Conservation (phyloP, 257 asterid species). For the Penstemon newberryi region DNA sequence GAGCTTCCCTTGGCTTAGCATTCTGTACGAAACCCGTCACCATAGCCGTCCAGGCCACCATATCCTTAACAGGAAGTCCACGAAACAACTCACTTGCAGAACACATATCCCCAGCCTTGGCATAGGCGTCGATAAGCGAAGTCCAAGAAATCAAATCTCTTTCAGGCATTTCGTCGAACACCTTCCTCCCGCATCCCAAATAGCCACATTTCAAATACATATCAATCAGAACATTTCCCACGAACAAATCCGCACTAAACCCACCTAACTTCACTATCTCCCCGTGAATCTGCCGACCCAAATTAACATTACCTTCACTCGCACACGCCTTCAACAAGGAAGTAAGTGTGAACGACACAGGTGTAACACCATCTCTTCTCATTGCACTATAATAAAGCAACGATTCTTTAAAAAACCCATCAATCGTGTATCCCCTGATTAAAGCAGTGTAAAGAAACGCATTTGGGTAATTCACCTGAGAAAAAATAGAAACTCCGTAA, state of each 20-base stretch:
- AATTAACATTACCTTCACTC: conserved; percentile 32
- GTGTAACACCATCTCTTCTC: conserved; percentile 49
- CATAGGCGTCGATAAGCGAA: conserved; percentile 57
- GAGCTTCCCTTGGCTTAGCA: conserved; percentile 64
- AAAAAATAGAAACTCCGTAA: conserved; percentile 52
- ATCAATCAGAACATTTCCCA: conserved; percentile 57
- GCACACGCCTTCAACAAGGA: conserved; percentile 62
- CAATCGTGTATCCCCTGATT: conserved; percentile 58
- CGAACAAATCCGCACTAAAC: conserved; percentile 50
- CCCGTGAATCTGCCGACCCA: conserved; percentile 71
- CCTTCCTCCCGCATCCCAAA: conserved; percentile 52
- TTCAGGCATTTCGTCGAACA: conserved; percentile 82
- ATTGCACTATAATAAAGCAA: conserved; percentile 52
- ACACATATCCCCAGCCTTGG: conserved; percentile 60
- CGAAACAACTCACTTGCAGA: conserved; percentile 57
- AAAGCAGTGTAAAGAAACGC: conserved; percentile 79
- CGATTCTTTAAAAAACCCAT: conserved; percentile 47
- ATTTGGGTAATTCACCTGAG: conserved; percentile 57
- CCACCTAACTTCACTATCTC: conserved; percentile 74
- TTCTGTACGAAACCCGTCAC: conserved; percentile 78
- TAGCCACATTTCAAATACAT: conserved; percentile 71
- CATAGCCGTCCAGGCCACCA: conserved; percentile 87
- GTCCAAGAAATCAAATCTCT: conserved; percentile 72
- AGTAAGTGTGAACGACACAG: conserved; percentile 74
- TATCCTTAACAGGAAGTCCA: conserved; percentile 57